phyloP scores from a whole-genome alignment of 2,329 filamentous ascomycete genomes.

The Keithomyces neogunnii region DNA sequence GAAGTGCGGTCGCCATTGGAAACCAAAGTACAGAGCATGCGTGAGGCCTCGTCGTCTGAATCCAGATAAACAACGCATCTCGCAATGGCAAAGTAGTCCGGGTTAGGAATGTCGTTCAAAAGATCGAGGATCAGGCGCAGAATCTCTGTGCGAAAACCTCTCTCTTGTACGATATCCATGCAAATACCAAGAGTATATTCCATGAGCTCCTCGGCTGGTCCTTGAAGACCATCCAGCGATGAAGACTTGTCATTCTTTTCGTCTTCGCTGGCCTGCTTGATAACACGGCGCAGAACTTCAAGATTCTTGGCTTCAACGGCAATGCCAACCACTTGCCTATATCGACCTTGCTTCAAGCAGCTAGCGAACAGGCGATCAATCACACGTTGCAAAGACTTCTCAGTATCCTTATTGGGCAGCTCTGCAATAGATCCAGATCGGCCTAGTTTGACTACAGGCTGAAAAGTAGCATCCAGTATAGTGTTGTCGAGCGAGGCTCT shows the following conservation, averaged over 20 bases:
- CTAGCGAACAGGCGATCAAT: constrained; percentile 87
- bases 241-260: constrained; percentile 62
- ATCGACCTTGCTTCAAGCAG: constrained; percentile 78
- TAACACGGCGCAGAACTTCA: constrained; percentile 76
- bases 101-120: constrained; percentile 83
- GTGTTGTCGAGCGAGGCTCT: constrained; percentile 62
- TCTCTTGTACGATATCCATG: constrained; percentile 96
- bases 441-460: constrained; percentile 43
- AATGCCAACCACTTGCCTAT: constrained; percentile 93
- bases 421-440: constrained; percentile 55
- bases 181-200: constrained; percentile 94
- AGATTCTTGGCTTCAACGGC: constrained; percentile 91
- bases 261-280: constrained; percentile 80
- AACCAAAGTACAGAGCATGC: constrained; percentile 75
- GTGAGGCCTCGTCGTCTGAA: constrained; percentile 81
- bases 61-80: constrained; percentile 96
- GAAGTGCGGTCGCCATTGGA: constrained; percentile 70
- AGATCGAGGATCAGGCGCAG: constrained; percentile 87
- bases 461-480: constrained; percentile 50
- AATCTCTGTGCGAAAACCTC: constrained; percentile 75
- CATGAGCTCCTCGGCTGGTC: constrained; percentile 83
- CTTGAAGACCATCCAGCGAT: constrained; percentile 36
- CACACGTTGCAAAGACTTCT: constrained; percentile 71
- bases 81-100: constrained; percentile 96
- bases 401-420: constrained; percentile 59